Base-by-base conservation (phyloP, 73 alveolate species). In the Tetrahymena thermophila region DNA sequence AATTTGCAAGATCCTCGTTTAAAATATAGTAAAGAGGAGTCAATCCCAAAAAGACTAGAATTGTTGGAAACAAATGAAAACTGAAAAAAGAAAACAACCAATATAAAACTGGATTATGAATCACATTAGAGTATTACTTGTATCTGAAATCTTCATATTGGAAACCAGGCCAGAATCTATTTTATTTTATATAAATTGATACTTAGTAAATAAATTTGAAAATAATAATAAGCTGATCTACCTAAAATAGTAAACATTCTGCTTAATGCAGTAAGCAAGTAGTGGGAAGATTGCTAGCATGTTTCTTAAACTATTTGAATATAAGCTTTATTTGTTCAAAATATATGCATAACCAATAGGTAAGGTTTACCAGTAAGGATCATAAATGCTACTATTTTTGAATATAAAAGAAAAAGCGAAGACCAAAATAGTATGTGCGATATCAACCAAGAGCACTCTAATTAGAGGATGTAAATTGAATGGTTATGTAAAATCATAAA, bases 31-130 rank as follows among this genome's bases (percentile, higher is more conserved):
- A 95, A 10, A 98, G 93, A 10, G 99, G 99, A 5, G 94, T 85
- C 85, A 97, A 93, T 17, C 98, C 98, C 56, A 93, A 94, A 95
- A 93, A 96, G 43, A 97, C 96, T 85, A 97, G 94, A 58, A 97
- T 93, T 58, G 99, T 97, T 1, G 98, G 98, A 35, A 96, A 93
- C n/a, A 95, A 56, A 94, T 97, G 98, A 58, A 97, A 95, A 2
- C 99, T 98, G 6, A 97, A n/a, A 84, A 96, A 97, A 94, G 97
- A 96, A 34, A 97, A 97, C 13, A 95, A 35, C 97, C 97, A 97
- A 94, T 96, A 97, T 44, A 95, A 93, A 83, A 95, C 85, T 19
- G 97, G 97, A 25, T 96, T 96, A 11, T 43, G 25, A 83, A 96
- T 96, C 84, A 94, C 94, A 94, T 94, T 95, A 93, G 94, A 19